These are phyloP conservation scores for Zymoseptoria tritici DNA, from an alignment of 2,329 filamentous ascomycete genomes.

Conservation along the genomic window DNA sequence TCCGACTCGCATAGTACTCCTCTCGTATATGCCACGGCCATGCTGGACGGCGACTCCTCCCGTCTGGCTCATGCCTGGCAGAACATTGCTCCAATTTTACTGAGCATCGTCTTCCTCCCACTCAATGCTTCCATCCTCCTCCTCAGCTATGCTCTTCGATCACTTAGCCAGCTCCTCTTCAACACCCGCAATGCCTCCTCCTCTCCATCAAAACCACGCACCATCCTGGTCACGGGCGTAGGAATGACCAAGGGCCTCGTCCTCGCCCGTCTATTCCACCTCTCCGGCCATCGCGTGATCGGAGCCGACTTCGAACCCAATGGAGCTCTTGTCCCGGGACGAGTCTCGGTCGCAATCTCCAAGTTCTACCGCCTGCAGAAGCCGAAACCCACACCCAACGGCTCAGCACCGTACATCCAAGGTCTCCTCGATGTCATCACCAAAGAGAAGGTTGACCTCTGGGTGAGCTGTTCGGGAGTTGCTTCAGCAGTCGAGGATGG, in stretches of 20 bases:
- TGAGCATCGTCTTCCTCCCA: constrained; percentile 42
- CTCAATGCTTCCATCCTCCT: constrained; percentile 42
- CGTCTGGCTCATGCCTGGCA: constrained; percentile 39
- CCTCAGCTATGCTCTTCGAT: constrained; percentile 24
- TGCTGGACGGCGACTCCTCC: constrained; percentile 31
- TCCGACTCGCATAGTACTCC: not conserved
- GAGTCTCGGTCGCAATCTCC: constrained; percentile 51
- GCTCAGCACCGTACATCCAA: constrained; percentile 46
- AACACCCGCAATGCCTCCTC: not conserved
- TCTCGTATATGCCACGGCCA: constrained; percentile 6
- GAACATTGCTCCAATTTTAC: constrained; percentile 41
- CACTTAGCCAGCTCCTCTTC: not conserved
- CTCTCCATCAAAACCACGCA: constrained; percentile 28
- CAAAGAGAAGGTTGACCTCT: constrained; percentile 58
- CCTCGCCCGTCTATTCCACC: constrained; percentile 58
- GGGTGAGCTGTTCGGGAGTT: constrained; percentile 68
- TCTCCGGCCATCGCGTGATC: constrained; percentile 59
- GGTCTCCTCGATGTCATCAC: constrained; percentile 52
- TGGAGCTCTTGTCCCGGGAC: constrained; percentile 40
- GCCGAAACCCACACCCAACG: constrained; percentile 24
- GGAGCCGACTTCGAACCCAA: constrained; percentile 56
- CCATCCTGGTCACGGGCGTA: constrained; percentile 63
- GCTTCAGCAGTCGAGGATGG: constrained; percentile 60
- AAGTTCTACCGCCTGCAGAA: constrained; percentile 47
- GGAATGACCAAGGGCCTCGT: constrained; percentile 64